phyloP scores from a whole-genome alignment of 345 rosid species.

The Toxicodendron radicans region DNA sequence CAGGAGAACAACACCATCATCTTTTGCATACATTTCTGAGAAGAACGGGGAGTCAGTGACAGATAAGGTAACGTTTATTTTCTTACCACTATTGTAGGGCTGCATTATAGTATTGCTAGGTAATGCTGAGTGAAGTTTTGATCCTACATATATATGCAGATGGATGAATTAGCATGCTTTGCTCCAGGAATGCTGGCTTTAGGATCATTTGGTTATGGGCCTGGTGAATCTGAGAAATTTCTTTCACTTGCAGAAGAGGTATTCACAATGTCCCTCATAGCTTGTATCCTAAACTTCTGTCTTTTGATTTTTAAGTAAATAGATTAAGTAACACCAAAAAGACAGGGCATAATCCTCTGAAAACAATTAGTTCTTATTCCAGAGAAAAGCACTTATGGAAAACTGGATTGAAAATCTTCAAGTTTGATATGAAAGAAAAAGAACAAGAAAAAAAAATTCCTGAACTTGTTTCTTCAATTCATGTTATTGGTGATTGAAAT shows the following conservation, averaged over 20 bases:
- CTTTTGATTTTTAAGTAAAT: no score
- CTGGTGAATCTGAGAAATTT: constrained; percentile 68
- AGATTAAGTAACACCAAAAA: no score
- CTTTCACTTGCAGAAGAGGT: constrained; percentile 95
- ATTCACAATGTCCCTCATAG: constrained; percentile 4
- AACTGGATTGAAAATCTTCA: background rate
- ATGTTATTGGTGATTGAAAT: background rate
- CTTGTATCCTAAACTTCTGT: background rate
- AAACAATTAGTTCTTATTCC: no score
- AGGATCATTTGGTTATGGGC: constrained; percentile 84
- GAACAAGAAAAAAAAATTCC: background rate
- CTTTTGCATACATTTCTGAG: constrained; percentile 86
- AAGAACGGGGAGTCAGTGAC: constrained; percentile 59
- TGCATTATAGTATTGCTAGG: constrained; percentile 15
- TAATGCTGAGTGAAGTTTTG: constrained; percentile 14
- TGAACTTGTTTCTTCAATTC: background rate
- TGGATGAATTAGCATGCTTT: constrained; percentile 99
- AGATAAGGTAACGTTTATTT: constrained; percentile 64
- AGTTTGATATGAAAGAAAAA: background rate
- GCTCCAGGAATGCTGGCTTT: constrained; percentile 99
- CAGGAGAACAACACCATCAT: constrained; percentile 79
- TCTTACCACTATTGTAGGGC: background rate
- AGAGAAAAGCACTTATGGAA: no score
- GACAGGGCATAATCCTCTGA: no score
- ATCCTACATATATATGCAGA: constrained; percentile 43